A percentile compares a stretch with the other conserved stretches of the same genome.
Evolutionary conservation across 2,329 filamentous ascomycete species (phyloP).

Genomic region (Apiospora sp.): DNA sequence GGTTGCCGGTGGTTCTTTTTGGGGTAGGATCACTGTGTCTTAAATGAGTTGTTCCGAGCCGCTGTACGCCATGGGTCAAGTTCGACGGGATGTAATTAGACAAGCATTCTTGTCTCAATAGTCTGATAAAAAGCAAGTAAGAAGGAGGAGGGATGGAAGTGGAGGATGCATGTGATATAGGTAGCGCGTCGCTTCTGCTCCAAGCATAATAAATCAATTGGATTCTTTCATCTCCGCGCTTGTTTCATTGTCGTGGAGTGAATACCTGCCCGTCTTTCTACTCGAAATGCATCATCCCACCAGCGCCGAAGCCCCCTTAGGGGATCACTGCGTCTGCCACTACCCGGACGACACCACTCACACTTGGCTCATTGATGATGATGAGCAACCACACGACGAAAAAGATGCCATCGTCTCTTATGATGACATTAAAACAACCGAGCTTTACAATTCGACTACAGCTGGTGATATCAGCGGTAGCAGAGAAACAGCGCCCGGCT

Average conservation of each 20-base stretch:
- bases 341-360: background rate
- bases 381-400: background rate
- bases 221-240: background rate
- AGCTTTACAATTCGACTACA: background rate
- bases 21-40: background rate
- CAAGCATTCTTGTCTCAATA: background rate
- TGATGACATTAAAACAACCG: no score
- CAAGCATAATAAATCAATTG: background rate
- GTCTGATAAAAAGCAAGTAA: background rate
- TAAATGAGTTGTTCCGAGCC: background rate
- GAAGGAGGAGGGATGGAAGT: background rate
- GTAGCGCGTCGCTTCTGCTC: background rate
- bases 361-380: background rate
- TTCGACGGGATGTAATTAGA: background rate
- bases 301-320: background rate
- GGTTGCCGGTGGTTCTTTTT: no score
- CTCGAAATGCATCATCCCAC: background rate
- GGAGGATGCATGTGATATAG: background rate
- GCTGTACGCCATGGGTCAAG: background rate
- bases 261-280: background rate
- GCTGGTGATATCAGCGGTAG: background rate
- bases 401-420: background rate
- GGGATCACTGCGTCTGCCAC: conserved; percentile 6
- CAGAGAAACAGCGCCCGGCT: background rate
- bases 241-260: background rate